Percentiles rank a stretch among this genome's conserved stretches.
phyloP scores from a whole-genome alignment of 192 early-diverging fungal species.

The Backusella luteola region DNA sequence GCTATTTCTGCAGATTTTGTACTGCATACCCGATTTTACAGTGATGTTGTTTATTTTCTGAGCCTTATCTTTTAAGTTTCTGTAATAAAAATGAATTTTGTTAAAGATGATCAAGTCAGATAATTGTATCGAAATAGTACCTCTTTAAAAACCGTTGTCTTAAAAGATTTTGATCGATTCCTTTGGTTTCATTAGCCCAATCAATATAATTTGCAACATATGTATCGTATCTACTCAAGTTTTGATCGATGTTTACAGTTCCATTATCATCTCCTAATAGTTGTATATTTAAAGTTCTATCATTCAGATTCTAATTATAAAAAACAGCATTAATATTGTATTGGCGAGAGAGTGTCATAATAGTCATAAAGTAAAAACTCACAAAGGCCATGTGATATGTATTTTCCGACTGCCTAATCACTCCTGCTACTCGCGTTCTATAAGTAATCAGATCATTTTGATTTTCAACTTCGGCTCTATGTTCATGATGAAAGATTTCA shows the following conservation, averaged over 20 bases:
- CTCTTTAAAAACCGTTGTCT: constrained; percentile 18
- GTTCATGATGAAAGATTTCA: constrained; percentile 59
- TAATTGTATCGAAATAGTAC: neutral
- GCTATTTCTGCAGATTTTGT: constrained; percentile 95
- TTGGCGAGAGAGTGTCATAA: neutral
- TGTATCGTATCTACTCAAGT: constrained; percentile 19
- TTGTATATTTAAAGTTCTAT: constrained; percentile 15
- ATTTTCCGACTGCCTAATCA: neutral
- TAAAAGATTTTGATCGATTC: constrained; percentile 12
- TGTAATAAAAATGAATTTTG: neutral
- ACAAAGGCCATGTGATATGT: constrained; percentile 3
- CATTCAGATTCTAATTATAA: constrained; percentile 15
- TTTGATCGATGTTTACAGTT: neutral
- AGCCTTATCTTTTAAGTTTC: constrained; percentile 12
- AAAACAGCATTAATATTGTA: neutral
- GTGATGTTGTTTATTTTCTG: constrained; percentile 44
- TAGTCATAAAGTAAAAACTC: neutral
- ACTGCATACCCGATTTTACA: constrained; percentile 78
- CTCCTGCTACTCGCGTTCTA: constrained; percentile 1
- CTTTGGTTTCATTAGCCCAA: constrained; percentile 27
- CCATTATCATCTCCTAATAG: constrained; percentile 17
- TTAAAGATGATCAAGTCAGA: neutral
- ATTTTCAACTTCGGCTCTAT: neutral
- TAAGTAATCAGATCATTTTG: neutral
- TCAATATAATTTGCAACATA: constrained; percentile 30